Evolutionary conservation across 2,329 filamentous ascomycete genomes (phyloP).

Genomic region (Plectosphaerella sp.): DNA sequence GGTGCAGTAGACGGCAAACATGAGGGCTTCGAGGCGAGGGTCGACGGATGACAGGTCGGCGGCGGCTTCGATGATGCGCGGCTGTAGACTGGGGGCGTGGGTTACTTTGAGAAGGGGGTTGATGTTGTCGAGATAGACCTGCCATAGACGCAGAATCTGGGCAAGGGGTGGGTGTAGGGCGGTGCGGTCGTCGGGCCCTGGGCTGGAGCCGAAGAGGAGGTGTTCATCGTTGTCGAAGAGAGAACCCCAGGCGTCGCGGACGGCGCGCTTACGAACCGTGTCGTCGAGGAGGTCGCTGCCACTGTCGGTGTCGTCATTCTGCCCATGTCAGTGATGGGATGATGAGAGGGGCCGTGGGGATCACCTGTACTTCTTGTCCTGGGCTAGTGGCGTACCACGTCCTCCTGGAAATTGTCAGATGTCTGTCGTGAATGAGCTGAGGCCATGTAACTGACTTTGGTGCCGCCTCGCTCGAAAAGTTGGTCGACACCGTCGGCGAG

Average conservation of each 20-base stretch:
- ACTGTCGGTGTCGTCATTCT: slow-evolving; percentile 3
- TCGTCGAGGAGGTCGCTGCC: background rate
- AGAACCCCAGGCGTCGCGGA: slow-evolving; percentile 42
- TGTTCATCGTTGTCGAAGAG: slow-evolving; percentile 35
- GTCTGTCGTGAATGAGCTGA: slow-evolving; percentile 7
- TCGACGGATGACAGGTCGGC: slow-evolving; percentile 16
- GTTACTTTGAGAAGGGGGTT: slow-evolving; percentile 40
- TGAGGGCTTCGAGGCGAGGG: slow-evolving; percentile 26
- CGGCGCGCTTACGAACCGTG: slow-evolving; percentile 13
- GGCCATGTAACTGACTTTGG: background rate
- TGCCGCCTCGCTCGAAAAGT: background rate
- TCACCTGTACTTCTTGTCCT: slow-evolving; percentile 24
- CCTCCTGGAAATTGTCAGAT: slow-evolving; percentile 27
- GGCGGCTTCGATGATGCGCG: slow-evolving; percentile 19
- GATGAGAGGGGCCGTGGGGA: too few species aligned
- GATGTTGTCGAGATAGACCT: slow-evolving; percentile 32
- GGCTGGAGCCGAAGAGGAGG: slow-evolving; percentile 46
- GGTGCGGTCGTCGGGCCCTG: slow-evolving; percentile 27
- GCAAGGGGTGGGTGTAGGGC: slow-evolving; percentile 3
- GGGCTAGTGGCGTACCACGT: slow-evolving; percentile 41
- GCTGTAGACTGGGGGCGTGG: slow-evolving; percentile 33
- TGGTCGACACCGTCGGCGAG: background rate
- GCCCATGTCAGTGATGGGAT: too few species aligned
- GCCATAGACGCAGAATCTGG: slow-evolving; percentile 30
- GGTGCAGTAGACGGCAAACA: slow-evolving; percentile 39